Evolutionary conservation across 2,329 filamentous ascomycete species (phyloP), one percentile per base, ranked within the genome.

Genomic region (Coniochaeta hoffmannii): DNA sequence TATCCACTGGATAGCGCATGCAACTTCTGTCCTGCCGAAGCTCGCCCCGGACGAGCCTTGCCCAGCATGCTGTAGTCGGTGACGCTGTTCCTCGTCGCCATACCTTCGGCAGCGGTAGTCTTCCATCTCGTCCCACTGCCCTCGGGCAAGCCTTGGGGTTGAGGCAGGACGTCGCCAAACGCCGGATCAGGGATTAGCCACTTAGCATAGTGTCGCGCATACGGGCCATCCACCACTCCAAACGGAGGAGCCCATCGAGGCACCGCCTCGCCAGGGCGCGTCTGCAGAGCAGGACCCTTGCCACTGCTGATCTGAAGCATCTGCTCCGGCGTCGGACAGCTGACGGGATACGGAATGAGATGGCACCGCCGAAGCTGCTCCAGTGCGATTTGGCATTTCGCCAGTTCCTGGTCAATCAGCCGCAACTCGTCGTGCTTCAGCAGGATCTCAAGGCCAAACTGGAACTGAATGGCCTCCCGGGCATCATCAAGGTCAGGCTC

Each of bases 361-460:
- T 94, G 87, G 73, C 92, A 97, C 58, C 94, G 86, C 63, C 94
- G 88, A 60, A 99, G 77, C 73, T 97, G 94, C 73, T 99, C 94
- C 62, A 97, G 79, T 11, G 92, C 90, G 60, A 92, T 77, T 74
- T 97, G 92, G 67, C 92, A 97, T 75, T 97, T 97, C 61, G 90
- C 93, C 61, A 97, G 81, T 74, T 97, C 94, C 72, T 96, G 91
- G 68, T 97, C 90, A 70, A 97, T 96, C 62, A 96, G 79, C 56
- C 92, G 89, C 57, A 97, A 75, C 75, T 99, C 94, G 65, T 94
- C 86, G 72, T 99, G 94, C 77, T 97, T 97, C 68, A 95, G 76
- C 60, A 97, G 75, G 54, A 97, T 92, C 74, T 97, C 92, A 61
- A 94, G 82, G 65, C 91, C 89, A 70, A 97, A 87, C 71, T 97